Conservation (phyloP, 352 stramenopile species). For the Pythium folliculosum region DNA sequence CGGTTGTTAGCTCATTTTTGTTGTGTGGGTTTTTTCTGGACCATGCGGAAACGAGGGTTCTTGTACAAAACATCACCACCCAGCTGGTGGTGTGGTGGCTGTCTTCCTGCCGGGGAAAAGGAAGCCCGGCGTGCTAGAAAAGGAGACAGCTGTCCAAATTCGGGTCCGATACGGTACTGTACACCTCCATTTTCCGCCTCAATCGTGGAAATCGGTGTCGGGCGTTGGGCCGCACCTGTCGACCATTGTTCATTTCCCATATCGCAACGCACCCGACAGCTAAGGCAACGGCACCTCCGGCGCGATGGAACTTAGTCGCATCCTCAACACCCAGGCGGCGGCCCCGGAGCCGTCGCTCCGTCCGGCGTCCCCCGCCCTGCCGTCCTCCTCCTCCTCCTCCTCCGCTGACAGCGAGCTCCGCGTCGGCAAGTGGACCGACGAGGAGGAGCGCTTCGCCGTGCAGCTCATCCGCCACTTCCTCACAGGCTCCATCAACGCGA, state of each 20-base stretch:
- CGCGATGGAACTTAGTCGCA: conserved; percentile 31
- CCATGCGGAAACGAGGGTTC: too few species aligned
- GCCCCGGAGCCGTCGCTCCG: background rate
- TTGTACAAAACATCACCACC: too few species aligned
- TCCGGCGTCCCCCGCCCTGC: background rate
- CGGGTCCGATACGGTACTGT: background rate
- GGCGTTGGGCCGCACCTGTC: background rate
- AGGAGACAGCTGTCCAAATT: background rate
- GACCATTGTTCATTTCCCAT: conserved; percentile 5
- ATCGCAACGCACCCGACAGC: background rate
- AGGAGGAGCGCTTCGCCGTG: conserved; percentile 37
- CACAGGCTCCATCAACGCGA: conserved; percentile 21
- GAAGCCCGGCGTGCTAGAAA: background rate
- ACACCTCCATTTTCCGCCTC: background rate
- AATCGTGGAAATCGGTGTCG: background rate
- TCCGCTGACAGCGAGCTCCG: conserved; percentile 19
- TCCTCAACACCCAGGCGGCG: conserved; percentile 24
- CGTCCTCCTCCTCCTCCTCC: too few species aligned
- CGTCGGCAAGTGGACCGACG: conserved; percentile 39
- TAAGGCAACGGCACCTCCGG: background rate
- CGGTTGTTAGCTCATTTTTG: too few species aligned
- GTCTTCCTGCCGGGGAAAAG: too few species aligned
- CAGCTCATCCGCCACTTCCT: conserved; percentile 35
- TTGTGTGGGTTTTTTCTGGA: too few species aligned
- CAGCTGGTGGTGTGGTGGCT: too few species aligned